Evolutionary conservation across 306 rosid species (phyloP).

Genomic region (Aeschynomene evenia): DNA sequence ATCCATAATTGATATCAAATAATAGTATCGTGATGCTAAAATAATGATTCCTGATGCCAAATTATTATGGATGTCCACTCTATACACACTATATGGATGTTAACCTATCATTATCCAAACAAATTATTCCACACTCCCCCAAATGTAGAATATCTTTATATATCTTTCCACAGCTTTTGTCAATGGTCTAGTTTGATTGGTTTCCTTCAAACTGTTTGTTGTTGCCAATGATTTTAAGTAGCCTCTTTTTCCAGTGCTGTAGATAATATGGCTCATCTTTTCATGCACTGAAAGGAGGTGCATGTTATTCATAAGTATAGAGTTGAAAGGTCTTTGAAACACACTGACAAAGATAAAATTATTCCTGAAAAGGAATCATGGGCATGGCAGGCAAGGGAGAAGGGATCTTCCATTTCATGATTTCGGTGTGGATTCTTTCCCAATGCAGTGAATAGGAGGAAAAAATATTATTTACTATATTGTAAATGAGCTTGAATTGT

Average conservation of each 20-base stretch:
- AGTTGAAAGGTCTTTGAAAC: constrained; percentile 31
- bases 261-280: constrained; percentile 41
- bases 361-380: constrained; percentile 33
- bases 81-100: too few relatives aligned
- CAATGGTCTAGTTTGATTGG: not conserved
- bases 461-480: not conserved
- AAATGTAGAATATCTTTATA: not conserved
- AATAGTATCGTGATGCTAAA: too few relatives aligned
- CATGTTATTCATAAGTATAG: not conserved
- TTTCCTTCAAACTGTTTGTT: not conserved
- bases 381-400: constrained; percentile 18
- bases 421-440: constrained; percentile 14
- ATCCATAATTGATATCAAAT: too few relatives aligned
- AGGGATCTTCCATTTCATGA: constrained; percentile 5
- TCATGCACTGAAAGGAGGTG: constrained; percentile 1
- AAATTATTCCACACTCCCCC: not conserved
- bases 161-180: not conserved
- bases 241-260: constrained; percentile 6
- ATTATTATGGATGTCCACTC: too few relatives aligned
- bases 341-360: constrained; percentile 38
- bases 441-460: constrained; percentile 12
- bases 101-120: too few relatives aligned
- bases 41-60: too few relatives aligned
- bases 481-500: not conserved
- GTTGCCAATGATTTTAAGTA: constrained; percentile 23